These are phyloP conservation scores for Tremella yokohamensis DNA, from an alignment of 768 basidiomycete genomes.

Conservation along the genomic window DNA sequence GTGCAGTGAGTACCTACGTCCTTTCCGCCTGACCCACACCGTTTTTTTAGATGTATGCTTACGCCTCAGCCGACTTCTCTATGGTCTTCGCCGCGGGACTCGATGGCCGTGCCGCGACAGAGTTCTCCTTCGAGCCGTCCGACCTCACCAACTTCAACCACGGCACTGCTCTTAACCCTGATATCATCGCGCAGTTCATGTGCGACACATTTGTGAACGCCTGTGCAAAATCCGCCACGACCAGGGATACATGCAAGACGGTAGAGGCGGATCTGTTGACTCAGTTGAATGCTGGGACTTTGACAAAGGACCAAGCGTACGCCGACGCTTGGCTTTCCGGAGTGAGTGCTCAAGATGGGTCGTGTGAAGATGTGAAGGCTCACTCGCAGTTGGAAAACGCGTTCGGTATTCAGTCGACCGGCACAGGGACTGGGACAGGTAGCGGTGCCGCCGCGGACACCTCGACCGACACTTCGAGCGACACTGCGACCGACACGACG, in stretches of 20 bases:
- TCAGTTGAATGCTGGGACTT: conserved; percentile 17
- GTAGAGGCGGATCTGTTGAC: conserved; percentile 23
- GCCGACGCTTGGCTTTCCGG: conserved; percentile 35
- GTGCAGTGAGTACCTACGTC: conserved; percentile 14
- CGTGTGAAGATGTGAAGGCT: background rate
- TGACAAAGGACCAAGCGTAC: conserved; percentile 25
- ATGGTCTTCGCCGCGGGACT: conserved; percentile 30
- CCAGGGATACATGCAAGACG: conserved; percentile 27
- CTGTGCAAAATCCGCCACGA: conserved; percentile 31
- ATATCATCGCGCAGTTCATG: conserved; percentile 32
- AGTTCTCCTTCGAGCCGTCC: conserved; percentile 32
- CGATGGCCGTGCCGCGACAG: conserved; percentile 19
- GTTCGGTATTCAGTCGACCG: conserved; percentile 30
- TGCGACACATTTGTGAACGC: conserved; percentile 42
- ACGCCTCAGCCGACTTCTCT: conserved; percentile 22
- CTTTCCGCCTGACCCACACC: background rate
- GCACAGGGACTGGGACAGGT: conserved; percentile 12
- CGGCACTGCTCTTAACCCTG: conserved; percentile 34
- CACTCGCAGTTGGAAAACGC: conserved; percentile 29
- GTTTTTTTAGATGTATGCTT: background rate
- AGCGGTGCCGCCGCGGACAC: conserved; percentile 9
- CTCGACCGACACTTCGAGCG: background rate
- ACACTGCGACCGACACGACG: background rate
- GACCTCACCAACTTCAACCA: conserved; percentile 34
- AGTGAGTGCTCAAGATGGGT: conserved; percentile 11